Evolutionary conservation across 371 early-diverging fungal genomes (phyloP).

Genomic region (Syncephalastrum monosporum): DNA sequence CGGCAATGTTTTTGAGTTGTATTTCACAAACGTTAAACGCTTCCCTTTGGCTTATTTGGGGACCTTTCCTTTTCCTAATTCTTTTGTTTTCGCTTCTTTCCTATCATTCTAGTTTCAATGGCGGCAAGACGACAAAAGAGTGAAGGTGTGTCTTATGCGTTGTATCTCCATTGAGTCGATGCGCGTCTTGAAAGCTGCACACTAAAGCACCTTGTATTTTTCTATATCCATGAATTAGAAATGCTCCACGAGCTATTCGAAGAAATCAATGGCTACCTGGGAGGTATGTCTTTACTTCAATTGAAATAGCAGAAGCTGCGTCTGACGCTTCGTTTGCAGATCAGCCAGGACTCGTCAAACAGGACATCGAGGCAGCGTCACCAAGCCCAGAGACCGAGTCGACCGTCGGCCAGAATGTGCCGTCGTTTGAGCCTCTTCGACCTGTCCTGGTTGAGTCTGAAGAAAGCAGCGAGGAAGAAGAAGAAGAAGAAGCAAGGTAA

Average conservation of each 20-base stretch:
- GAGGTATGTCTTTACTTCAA: constrained; percentile 5
- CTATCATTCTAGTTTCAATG: no score
- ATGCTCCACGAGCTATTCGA: constrained; percentile 23
- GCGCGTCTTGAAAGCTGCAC: no score
- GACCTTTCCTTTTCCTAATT: no score
- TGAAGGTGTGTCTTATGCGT: no score
- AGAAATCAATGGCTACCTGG: constrained; percentile 21
- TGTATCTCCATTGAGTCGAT: no score
- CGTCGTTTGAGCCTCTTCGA: background rate
- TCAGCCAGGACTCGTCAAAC: background rate
- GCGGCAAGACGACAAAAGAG: no score
- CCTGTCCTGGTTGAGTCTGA: constrained; percentile 11
- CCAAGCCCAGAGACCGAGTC: background rate
- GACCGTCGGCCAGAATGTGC: background rate
- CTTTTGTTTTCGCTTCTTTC: no score
- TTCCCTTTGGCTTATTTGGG: no score
- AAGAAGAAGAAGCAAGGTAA: background rate
- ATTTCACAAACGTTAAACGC: no score
- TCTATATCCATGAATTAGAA: constrained; percentile 3
- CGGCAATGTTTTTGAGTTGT: no score
- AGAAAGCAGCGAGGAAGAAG: constrained; percentile 10
- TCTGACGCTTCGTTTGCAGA: background rate
- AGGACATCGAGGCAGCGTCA: background rate
- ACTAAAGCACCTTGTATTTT: no score
- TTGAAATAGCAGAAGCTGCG: background rate